phyloP scores from a whole-genome alignment of 73 alveolate species.

The Paramecium caudatum region DNA sequence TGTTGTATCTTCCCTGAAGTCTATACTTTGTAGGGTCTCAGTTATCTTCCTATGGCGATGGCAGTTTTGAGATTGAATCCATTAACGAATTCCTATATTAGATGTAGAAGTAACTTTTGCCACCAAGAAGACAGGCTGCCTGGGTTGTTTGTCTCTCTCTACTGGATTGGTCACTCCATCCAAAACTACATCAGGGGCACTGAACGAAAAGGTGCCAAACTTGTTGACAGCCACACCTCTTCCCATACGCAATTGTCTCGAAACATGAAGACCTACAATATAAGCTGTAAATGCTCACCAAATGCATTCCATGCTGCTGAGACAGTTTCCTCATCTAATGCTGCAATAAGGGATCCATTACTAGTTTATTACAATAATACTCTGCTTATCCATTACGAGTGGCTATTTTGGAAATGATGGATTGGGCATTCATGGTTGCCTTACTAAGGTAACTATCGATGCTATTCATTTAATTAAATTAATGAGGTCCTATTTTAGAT shows the following conservation, averaged over 20 bases:
- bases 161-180: conserved; percentile 78
- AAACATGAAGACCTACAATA: conserved; percentile 64
- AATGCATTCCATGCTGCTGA: conserved; percentile 72
- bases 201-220: conserved; percentile 76
- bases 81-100: conserved; percentile 70
- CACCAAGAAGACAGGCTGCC: conserved; percentile 74
- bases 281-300: not conserved
- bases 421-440: conserved; percentile 61
- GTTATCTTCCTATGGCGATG: conserved; percentile 65
- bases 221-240: conserved; percentile 70
- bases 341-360: not conserved
- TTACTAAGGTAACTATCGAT: conserved; percentile 53
- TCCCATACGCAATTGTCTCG: conserved; percentile 74
- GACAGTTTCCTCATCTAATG: conserved; percentile 66
- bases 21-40: conserved; percentile 73
- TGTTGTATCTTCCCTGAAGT: conserved; percentile 68
- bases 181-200: conserved; percentile 76
- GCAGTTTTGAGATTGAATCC: conserved; percentile 74
- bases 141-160: conserved; percentile 71
- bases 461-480: conserved; percentile 49
- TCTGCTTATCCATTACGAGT: conserved; percentile 59
- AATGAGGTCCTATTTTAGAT: not conserved
- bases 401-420: conserved; percentile 60
- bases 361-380: not conserved
- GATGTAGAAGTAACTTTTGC: conserved; percentile 28